Evolutionary conservation across 345 rosid genomes (phyloP).

Genomic region (Heritiera fomes): DNA sequence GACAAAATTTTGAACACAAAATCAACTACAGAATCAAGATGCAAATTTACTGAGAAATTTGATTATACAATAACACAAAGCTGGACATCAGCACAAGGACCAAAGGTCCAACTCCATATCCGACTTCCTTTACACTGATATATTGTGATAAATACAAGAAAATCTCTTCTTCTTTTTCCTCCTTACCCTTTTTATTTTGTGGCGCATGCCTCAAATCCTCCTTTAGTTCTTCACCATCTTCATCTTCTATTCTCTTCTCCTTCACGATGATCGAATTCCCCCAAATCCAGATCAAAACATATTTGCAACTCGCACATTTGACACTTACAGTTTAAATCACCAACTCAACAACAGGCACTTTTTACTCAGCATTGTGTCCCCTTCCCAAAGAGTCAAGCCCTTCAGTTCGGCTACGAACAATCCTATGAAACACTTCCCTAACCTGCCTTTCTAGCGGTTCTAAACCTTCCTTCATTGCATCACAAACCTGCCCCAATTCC

Average conservation of each 20-base stretch:
- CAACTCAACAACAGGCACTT: background rate
- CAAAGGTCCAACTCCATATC: slow-evolving; percentile 33
- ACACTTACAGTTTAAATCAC: slow-evolving; percentile 3
- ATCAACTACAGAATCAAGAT: slow-evolving; percentile 40
- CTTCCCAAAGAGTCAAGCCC: slow-evolving; percentile 69
- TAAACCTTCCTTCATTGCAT: slow-evolving; percentile 59
- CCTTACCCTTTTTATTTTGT: slow-evolving; percentile 28
- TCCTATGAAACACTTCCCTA: slow-evolving; percentile 79
- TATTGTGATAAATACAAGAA: slow-evolving; percentile 40
- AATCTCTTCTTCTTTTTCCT: background rate
- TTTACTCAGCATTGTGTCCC: slow-evolving; percentile 37
- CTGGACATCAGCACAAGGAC: slow-evolving; percentile 38
- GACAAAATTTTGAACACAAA: slow-evolving; percentile 22
- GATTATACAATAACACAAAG: slow-evolving; percentile 44
- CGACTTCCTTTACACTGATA: slow-evolving; percentile 52
- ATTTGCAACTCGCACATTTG: slow-evolving; percentile 19
- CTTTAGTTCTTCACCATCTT: slow-evolving; percentile 11
- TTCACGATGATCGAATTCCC: slow-evolving; percentile 14
- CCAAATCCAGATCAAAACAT: slow-evolving; percentile 11
- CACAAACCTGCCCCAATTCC: slow-evolving; percentile 56
- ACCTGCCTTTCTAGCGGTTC: slow-evolving; percentile 85
- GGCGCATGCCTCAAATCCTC: slow-evolving; percentile 18
- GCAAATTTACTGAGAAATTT: slow-evolving; percentile 36
- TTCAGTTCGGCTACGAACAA: slow-evolving; percentile 76
- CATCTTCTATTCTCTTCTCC: background rate